Evolutionary conservation across 1,284 basidiomycete genomes (phyloP), one percentile per base, ranked within the genome.

Genomic region (Rhodotorula sp.): DNA sequence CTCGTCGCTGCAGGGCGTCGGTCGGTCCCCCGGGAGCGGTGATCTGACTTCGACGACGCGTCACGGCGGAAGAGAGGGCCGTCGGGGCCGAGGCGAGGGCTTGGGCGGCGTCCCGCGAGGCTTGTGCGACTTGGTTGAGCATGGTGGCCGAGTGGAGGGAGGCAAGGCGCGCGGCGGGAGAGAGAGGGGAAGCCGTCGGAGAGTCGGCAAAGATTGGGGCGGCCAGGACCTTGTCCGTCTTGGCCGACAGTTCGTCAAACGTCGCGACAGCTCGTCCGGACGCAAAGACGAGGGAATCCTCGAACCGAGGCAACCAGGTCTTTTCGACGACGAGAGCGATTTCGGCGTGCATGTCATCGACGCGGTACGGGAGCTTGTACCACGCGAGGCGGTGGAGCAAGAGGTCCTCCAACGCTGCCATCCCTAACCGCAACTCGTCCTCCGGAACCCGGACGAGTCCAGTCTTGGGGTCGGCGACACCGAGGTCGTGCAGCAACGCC

Each of bases 11-110:
- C 8, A 77, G 65, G 6, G 60, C 47, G 23, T 75, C 74, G 45
- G 69, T 64, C 14, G 76, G 72, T 5, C 77, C 76, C 31, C 77
- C 77, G 6, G 73, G 61, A 0, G 73, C 62, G 21, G 71, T 67
- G 43, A 78, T 60, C 54, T 77, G 75, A 19, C 49, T 54, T 6
- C 74, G 64, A 1, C 77, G 69, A n/a, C 31, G 48, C 7, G 57
- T 28, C 52, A 78, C 64, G 12, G 76, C 60, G 8, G 57, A 26
- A 16, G 69, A 60, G 26, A 78, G 69, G 8, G 71, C 65, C 5
- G 67, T 60, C 1, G 52, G 62, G 28, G 43, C 14, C 10, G 62
- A 21, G 2, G 49, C 23, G 49, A 52, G 54, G 19, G 48, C 34
- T 10, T 50, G 48, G 6, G n/a, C 12, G 3, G 65, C 55, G 3